phyloP scores from a whole-genome alignment of 352 stramenopile species.

The Phytophthora cryptogea region DNA sequence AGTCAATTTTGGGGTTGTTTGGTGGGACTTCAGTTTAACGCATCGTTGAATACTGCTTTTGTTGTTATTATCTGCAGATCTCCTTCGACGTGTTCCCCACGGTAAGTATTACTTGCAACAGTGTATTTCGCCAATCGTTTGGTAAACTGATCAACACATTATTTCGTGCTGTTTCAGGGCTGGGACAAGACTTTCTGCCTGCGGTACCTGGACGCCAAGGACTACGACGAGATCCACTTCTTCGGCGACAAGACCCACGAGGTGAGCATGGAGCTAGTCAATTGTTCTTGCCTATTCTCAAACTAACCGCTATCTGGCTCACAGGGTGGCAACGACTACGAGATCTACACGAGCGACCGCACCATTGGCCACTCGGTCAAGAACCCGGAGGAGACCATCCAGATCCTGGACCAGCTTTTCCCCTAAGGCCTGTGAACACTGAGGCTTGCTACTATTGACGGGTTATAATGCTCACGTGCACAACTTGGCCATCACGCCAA shows the following conservation, averaged over 20 bases:
- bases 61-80: constrained; percentile 65
- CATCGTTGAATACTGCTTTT: background rate
- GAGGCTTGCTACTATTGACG: constrained; percentile 20
- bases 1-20: background rate
- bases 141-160: background rate
- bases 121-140: background rate
- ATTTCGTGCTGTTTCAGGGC: constrained; percentile 48
- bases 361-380: constrained; percentile 98
- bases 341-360: constrained; percentile 97
- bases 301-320: constrained; percentile 7
- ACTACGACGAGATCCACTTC: constrained; percentile 99
- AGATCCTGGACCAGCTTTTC: constrained; percentile 97
- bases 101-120: constrained; percentile 18
- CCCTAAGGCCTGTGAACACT: constrained; percentile 48
- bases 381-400: constrained; percentile 96
- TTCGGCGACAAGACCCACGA: constrained; percentile 99
- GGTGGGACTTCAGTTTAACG: background rate
- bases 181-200: constrained; percentile 99
- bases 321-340: constrained; percentile 98
- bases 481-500: constrained; percentile 35
- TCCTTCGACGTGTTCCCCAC: constrained; percentile 98
- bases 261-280: constrained; percentile 32
- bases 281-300: constrained; percentile 4
- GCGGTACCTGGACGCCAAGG: constrained; percentile 89
- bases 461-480: constrained; percentile 12